Evolutionary conservation across 495 filamentous ascomycete species (phyloP), one percentile per base, ranked within the genome.

Genomic region (Penicillium turbatum): DNA sequence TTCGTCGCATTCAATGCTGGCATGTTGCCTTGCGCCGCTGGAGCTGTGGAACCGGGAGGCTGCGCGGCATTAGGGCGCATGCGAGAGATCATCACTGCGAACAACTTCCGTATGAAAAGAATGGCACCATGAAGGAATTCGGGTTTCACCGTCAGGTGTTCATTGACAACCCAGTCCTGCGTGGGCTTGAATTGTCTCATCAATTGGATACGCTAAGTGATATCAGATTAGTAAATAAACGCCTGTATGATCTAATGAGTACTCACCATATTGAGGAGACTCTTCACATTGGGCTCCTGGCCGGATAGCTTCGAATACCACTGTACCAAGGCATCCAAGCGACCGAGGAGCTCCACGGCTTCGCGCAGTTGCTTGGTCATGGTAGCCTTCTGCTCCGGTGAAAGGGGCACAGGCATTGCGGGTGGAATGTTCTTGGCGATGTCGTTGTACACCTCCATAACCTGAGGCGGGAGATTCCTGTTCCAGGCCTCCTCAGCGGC

Each of bases 1-100:
- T 89, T 89, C 15, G 74, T 81, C 3, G 83, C 80, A 56, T 80
- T 90, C 53, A 89, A 64, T 21, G 79, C 78, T 0, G 79, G 57
- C 36, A 75, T 72, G 58, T 72, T 75, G 27, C 52, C 57, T 47
- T 64, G 68, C 30, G 48, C 58, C 16, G 53, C 27, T 49, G 67
- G 63, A 39, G 61, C 54, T 44, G 53, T 53, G 24, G 61, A 42
- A 16, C 67, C 43, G 30, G 63, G 46, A 35, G 53, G 58, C 49
- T 72, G 72, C 13, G 59, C 35, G 3, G 51, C 44, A 29, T 62
- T 60, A 13, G 68, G 49, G 6, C 69, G 68, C 51, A 75, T 59
- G 29, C 67, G 69, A 15, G 60, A 48, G 40, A 79, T 69, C 69
- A 77, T 73, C 43, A 61, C 48, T 11, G 64, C 56, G 55, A 79